Conservation (phyloP, 257 asterid species). For the Ajuga chamaepitys region DNA sequence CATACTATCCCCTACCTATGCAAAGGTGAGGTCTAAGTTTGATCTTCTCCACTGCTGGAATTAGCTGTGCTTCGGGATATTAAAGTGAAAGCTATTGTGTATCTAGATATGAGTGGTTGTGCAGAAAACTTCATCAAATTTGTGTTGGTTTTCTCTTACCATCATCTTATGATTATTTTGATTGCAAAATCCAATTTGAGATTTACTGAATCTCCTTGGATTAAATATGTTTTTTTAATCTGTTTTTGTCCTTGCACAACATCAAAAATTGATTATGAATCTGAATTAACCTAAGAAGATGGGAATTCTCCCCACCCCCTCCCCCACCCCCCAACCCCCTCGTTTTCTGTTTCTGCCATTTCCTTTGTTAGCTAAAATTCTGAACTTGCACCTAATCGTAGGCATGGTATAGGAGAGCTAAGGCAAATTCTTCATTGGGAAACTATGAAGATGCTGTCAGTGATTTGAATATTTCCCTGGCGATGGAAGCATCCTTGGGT, state of each 20-base stretch:
- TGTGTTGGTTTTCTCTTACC: neutral
- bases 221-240: neutral
- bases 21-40: slow-evolving; percentile 50
- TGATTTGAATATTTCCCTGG: slow-evolving; percentile 58
- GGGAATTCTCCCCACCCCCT: too few relatives aligned
- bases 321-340: too few relatives aligned
- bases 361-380: slow-evolving; percentile 7
- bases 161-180: slow-evolving; percentile 6
- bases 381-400: slow-evolving; percentile 20
- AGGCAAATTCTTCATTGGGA: slow-evolving; percentile 69
- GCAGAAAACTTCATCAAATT: neutral
- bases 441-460: slow-evolving; percentile 53
- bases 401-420: slow-evolving; percentile 96
- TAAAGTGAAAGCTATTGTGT: neutral
- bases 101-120: neutral
- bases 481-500: slow-evolving; percentile 54
- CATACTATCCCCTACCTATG: slow-evolving; percentile 48
- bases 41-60: neutral
- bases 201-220: neutral
- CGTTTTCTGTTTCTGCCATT: neutral
- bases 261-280: neutral
- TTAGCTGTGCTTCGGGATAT: neutral
- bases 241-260: slow-evolving; percentile 7
- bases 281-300: neutral
- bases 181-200: neutral